phyloP scores from a whole-genome alignment of 2,329 filamentous ascomycete species.

The Monilinia fructigena region DNA sequence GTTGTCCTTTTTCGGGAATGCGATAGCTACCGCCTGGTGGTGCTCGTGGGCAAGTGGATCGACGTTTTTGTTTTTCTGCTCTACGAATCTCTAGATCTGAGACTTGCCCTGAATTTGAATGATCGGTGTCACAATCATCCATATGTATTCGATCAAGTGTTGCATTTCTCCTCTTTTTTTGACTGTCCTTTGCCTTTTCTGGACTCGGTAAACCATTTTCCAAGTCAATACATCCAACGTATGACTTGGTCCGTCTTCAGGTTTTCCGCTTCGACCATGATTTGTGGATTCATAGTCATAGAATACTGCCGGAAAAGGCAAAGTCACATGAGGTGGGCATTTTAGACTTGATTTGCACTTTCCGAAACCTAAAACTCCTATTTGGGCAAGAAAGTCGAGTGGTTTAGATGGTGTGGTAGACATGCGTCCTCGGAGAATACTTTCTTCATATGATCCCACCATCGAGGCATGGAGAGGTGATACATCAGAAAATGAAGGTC shows the following conservation, averaged over 20 bases:
- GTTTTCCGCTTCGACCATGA: constrained; percentile 56
- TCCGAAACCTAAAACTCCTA: constrained; percentile 86
- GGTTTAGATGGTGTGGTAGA: constrained; percentile 93
- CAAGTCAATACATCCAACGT: constrained; percentile 89
- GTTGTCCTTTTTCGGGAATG: constrained; percentile 87
- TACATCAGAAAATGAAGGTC: constrained; percentile 71
- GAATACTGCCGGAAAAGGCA: constrained; percentile 92
- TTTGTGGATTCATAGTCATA: constrained; percentile 81
- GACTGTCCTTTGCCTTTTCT: constrained; percentile 45
- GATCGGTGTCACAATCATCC: constrained; percentile 34
- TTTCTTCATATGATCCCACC: constrained; percentile 98
- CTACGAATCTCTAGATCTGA: constrained; percentile 45
- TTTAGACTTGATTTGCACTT: constrained; percentile 82
- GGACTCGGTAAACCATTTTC: constrained; percentile 70
- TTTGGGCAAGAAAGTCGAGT: constrained; percentile 89
- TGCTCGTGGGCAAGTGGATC: constrained; percentile 59
- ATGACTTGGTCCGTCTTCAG: constrained; percentile 86
- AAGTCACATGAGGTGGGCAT: constrained; percentile 85
- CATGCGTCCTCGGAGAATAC: constrained; percentile 91
- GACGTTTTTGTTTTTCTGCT: constrained; percentile 58
- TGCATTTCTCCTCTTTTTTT: constrained; percentile 41
- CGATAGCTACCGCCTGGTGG: constrained; percentile 88
- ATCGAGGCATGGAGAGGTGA: constrained; percentile 86
- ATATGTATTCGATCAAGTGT: constrained; percentile 26
- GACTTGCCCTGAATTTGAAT: constrained; percentile 25